These are phyloP conservation scores for Salix exigua DNA, from an alignment of 345 rosid species.

Conservation along the genomic window DNA sequence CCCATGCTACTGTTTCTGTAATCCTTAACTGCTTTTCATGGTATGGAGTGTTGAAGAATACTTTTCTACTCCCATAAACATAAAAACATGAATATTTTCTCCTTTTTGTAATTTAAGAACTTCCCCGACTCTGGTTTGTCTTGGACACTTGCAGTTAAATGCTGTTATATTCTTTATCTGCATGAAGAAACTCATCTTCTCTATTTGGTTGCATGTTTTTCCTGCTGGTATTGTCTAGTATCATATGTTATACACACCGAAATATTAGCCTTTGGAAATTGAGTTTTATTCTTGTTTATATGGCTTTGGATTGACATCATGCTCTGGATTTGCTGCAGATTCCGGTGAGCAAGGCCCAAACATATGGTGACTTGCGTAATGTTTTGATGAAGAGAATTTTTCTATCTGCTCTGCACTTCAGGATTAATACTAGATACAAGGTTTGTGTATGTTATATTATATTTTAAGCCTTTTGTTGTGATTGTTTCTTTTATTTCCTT, in stretches of 20 bases:
- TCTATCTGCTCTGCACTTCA: slow-evolving; percentile 95
- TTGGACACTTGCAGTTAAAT: background rate
- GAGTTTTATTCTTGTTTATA: background rate
- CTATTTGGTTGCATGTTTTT: background rate
- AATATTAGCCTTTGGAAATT: background rate
- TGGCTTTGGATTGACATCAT: background rate
- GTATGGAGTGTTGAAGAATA: background rate
- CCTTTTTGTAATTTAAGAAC: background rate
- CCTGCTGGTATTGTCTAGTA: background rate
- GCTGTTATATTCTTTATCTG: background rate
- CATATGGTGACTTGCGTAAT: slow-evolving; percentile 85
- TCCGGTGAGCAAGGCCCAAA: slow-evolving; percentile 84
- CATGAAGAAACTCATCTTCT: background rate
- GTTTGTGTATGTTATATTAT: slow-evolving; percentile 30
- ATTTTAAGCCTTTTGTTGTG: background rate
- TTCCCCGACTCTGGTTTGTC: background rate
- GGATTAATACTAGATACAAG: slow-evolving; percentile 97
- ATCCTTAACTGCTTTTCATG: background rate
- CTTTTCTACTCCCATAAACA: background rate
- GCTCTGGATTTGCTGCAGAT: slow-evolving; percentile 51
- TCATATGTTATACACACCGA: background rate
- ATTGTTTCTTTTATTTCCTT: background rate
- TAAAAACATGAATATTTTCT: background rate
- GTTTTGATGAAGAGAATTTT: slow-evolving; percentile 99
- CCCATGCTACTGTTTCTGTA: background rate